phyloP scores from a whole-genome alignment of 2,329 filamentous ascomycete species.

The Didymella arachidicola region DNA sequence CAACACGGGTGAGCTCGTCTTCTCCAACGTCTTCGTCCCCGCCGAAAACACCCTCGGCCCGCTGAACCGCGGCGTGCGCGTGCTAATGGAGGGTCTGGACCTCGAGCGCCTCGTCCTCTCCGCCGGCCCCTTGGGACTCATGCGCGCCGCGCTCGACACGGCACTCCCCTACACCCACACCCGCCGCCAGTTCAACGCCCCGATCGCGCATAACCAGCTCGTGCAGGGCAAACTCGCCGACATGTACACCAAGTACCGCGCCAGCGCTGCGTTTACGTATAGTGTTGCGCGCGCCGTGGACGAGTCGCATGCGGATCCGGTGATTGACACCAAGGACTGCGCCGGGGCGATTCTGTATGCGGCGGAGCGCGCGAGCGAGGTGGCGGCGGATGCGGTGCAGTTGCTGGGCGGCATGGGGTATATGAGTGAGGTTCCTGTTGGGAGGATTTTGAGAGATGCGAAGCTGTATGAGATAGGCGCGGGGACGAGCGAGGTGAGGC shows the following conservation, averaged over 20 bases:
- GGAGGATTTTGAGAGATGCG: conserved; percentile 78
- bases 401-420: conserved; percentile 95
- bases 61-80: conserved; percentile 82
- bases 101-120: conserved; percentile 91
- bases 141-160: conserved; percentile 89
- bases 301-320: conserved; percentile 55
- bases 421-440: conserved; percentile 92
- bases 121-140: conserved; percentile 88
- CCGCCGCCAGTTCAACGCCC: conserved; percentile 84
- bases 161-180: conserved; percentile 88
- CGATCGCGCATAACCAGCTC: conserved; percentile 91
- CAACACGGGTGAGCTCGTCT: conserved; percentile 93
- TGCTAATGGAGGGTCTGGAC: conserved; percentile 96
- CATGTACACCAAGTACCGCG: conserved; percentile 95
- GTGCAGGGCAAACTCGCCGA: conserved; percentile 93
- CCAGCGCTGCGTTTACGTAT: conserved; percentile 86
- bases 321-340: conserved; percentile 86
- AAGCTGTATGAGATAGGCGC: conserved; percentile 96
- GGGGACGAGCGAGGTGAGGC: conserved; percentile 89
- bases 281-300: conserved; percentile 81
- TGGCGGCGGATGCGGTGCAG: conserved; percentile 86
- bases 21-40: conserved; percentile 91
- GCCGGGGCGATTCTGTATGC: conserved; percentile 94
- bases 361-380: conserved; percentile 88
- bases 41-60: conserved; percentile 79